Percentiles rank a stretch among this genome's conserved stretches.
Evolutionary conservation across 495 filamentous ascomycete genomes (phyloP).

Genomic region (Stereocaulon alpinum): DNA sequence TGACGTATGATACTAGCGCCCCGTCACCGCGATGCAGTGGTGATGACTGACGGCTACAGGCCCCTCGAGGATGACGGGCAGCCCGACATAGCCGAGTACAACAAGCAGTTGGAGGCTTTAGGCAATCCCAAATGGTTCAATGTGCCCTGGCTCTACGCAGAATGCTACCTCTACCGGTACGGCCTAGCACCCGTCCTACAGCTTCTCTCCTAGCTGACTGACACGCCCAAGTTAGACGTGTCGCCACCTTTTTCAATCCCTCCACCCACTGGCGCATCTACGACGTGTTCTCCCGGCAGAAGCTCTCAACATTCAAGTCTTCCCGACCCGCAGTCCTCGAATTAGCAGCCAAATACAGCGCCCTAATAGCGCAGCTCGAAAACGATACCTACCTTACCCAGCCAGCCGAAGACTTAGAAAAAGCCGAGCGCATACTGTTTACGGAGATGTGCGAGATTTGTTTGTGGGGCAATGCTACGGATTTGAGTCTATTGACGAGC

Average conservation of each 20-base stretch:
- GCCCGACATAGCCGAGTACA: conserved; percentile 72
- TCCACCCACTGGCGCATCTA: conserved; percentile 83
- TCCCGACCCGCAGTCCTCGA: conserved; percentile 88
- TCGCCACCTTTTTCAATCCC: conserved; percentile 62
- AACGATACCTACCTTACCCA: conserved; percentile 23
- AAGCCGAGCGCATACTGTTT: conserved; percentile 70
- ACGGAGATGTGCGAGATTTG: conserved; percentile 94
- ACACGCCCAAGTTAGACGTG: conserved; percentile 44
- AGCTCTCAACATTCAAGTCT: conserved; percentile 85
- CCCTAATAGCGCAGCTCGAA: conserved; percentile 48
- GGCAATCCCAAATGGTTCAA: conserved; percentile 72
- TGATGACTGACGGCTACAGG: conserved; percentile 31
- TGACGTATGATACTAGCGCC: conserved; percentile 51
- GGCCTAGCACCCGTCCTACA: neutral
- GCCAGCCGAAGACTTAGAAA: conserved; percentile 43
- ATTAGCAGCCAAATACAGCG: conserved; percentile 64
- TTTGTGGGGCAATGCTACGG: conserved; percentile 95
- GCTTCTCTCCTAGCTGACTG: too few relatives aligned
- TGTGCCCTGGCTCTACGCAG: conserved; percentile 76
- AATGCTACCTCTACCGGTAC: conserved; percentile 89
- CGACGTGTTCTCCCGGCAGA: conserved; percentile 85
- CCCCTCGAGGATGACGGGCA: conserved; percentile 74
- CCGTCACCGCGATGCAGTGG: neutral
- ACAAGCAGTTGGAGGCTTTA: conserved; percentile 67
- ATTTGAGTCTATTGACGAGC: conserved; percentile 79